These are phyloP conservation scores for Globisporangium irregulare DNA, from an alignment of 352 stramenopile genomes.

Conservation along the genomic window DNA sequence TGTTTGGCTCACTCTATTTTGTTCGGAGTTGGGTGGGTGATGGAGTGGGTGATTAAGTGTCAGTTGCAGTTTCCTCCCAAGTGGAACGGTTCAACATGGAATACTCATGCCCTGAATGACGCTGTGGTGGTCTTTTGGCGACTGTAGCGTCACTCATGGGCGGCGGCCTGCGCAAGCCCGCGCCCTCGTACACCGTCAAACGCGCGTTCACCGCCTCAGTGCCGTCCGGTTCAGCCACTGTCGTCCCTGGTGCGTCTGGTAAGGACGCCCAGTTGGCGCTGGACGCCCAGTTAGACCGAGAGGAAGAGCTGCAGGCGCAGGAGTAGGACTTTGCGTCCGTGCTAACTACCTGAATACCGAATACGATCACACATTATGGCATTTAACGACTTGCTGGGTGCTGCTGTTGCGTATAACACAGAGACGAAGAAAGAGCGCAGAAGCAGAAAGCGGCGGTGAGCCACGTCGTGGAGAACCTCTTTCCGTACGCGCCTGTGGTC, in stretches of 20 bases:
- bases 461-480: slow-evolving; percentile 78
- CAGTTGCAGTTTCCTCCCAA: neutral
- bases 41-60: neutral
- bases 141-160: slow-evolving; percentile 31
- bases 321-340: slow-evolving; percentile 20
- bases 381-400: neutral
- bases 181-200: slow-evolving; percentile 23
- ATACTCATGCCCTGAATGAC: neutral
- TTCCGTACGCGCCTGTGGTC: slow-evolving; percentile 70
- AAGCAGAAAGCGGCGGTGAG: slow-evolving; percentile 52
- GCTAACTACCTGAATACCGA: neutral
- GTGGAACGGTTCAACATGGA: too few relatives aligned
- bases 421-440: slow-evolving; percentile 40
- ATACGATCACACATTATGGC: neutral
- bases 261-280: slow-evolving; percentile 8
- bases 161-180: slow-evolving; percentile 36
- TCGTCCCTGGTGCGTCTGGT: slow-evolving; percentile 10
- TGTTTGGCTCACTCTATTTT: neutral
- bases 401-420: slow-evolving; percentile 16
- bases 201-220: slow-evolving; percentile 19
- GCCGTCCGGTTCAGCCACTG: slow-evolving; percentile 17
- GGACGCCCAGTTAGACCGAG: slow-evolving; percentile 49
- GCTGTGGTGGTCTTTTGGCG: neutral
- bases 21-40: neutral
- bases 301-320: slow-evolving; percentile 60